phyloP scores from a whole-genome alignment of 352 stramenopile genomes.

The Thraustochytrium sp. region DNA sequence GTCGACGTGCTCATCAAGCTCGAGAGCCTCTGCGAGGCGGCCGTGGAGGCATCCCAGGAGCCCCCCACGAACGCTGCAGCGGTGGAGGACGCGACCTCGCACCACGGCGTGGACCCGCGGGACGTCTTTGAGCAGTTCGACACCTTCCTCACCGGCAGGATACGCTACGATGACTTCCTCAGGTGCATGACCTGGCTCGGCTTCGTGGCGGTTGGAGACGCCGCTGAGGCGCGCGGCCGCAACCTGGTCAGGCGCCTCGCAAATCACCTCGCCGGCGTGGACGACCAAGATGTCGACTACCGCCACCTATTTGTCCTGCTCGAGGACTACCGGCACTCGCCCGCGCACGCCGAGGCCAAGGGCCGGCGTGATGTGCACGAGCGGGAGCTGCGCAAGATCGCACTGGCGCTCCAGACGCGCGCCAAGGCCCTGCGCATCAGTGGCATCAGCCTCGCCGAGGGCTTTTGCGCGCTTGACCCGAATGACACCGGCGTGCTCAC shows the following conservation, averaged over 20 bases:
- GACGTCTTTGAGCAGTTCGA: constrained; percentile 42
- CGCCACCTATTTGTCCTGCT: constrained; percentile 23
- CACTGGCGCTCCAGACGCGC: background rate
- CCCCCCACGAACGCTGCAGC: too few relatives aligned
- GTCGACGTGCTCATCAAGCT: background rate
- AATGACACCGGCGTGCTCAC: background rate
- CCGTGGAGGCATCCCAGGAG: too few relatives aligned
- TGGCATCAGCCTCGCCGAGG: background rate
- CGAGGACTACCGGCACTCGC: background rate
- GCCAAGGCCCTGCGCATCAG: background rate
- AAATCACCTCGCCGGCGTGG: background rate
- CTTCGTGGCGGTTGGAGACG: background rate
- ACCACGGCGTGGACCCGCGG: background rate
- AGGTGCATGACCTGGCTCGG: constrained; percentile 21
- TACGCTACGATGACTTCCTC: background rate
- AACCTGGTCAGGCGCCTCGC: background rate
- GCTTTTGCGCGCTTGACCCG: background rate
- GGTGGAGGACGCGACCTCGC: too few relatives aligned
- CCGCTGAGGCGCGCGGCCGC: background rate
- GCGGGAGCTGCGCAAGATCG: background rate
- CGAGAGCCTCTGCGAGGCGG: background rate
- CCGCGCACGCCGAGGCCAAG: background rate
- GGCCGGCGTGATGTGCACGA: background rate
- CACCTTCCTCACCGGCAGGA: background rate
- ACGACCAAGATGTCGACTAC: background rate